Conservation (phyloP, 2,329 filamentous ascomycete species). For the Bipolaris oryzae region DNA sequence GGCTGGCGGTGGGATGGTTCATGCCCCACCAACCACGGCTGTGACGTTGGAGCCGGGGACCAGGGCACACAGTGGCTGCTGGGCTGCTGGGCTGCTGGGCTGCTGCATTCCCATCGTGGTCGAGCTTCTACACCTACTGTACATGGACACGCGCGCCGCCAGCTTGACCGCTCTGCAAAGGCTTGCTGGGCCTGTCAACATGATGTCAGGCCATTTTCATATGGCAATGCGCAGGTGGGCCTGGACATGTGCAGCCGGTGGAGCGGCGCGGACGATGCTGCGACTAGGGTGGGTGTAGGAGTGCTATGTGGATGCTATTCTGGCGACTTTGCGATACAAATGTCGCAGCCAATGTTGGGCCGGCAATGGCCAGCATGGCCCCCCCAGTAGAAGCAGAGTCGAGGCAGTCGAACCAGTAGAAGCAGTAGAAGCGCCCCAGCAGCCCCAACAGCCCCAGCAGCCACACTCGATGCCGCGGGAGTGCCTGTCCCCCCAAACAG, state of each 20-base stretch:
- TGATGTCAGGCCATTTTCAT: conserved; percentile 28
- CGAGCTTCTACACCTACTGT: conserved; percentile 18
- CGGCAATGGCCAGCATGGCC: neutral
- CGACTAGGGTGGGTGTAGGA: neutral
- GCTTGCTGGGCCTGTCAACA: conserved; percentile 20
- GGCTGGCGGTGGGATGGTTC: conserved; percentile 19
- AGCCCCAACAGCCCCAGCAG: too few relatives aligned
- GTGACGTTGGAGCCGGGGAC: conserved; percentile 17
- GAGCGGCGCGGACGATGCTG: neutral
- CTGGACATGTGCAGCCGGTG: conserved; percentile 8
- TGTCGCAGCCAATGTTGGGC: conserved; percentile 4
- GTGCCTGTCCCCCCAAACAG: conserved; percentile 19
- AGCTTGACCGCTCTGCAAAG: conserved; percentile 11
- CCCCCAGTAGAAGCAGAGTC: too few relatives aligned
- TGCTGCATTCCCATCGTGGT: conserved; percentile 18
- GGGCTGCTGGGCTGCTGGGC: conserved; percentile 12
- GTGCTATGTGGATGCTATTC: conserved; percentile 2
- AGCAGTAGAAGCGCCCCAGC: too few relatives aligned
- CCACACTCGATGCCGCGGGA: conserved; percentile 18
- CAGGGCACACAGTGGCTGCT: conserved; percentile 10
- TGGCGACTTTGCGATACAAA: neutral
- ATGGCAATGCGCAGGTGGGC: conserved; percentile 12
- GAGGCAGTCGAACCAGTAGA: too few relatives aligned
- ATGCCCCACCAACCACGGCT: conserved; percentile 18
- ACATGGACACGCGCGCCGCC: conserved; percentile 19